phyloP scores from a whole-genome alignment of 31 red algal species.

The Pterothamnion heteromorphum region DNA sequence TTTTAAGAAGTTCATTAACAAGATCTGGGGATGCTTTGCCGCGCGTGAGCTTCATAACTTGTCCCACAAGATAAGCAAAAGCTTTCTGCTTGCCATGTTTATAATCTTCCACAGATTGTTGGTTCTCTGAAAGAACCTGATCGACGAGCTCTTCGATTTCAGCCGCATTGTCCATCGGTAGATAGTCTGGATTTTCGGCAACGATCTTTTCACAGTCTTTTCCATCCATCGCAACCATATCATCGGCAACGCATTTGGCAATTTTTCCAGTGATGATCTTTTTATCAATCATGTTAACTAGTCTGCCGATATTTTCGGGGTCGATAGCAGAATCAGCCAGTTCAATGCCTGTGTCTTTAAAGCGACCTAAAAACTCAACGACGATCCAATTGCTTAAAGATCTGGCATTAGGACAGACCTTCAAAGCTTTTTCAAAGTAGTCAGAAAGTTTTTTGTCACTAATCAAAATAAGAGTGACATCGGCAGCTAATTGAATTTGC shows the following conservation, averaged over 20 bases:
- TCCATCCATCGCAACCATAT: background rate
- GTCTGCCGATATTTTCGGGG: constrained; percentile 62
- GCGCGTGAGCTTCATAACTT: constrained; percentile 30
- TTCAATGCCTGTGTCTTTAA: constrained; percentile 66
- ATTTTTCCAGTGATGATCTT: constrained; percentile 93
- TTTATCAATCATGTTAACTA: constrained; percentile 78
- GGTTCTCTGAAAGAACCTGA: constrained; percentile 6
- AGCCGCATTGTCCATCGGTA: background rate
- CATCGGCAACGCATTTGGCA: constrained; percentile 10
- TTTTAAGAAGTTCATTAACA: constrained; percentile 15
- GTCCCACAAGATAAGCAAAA: constrained; percentile 31
- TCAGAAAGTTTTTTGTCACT: constrained; percentile 57
- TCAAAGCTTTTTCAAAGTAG: constrained; percentile 79
- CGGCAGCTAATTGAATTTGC: constrained; percentile 62
- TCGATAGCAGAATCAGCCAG: constrained; percentile 55
- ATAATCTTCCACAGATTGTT: background rate
- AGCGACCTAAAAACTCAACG: constrained; percentile 74
- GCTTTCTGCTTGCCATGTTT: constrained; percentile 9
- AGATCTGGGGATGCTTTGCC: constrained; percentile 37
- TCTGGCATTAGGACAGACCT: constrained; percentile 67
- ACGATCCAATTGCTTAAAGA: constrained; percentile 84
- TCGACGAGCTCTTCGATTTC: constrained; percentile 33
- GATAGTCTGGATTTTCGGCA: background rate
- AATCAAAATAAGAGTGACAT: constrained; percentile 75
- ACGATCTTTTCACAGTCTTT: background rate